Evolutionary conservation across 2,329 filamentous ascomycete species (phyloP), one percentile per base, ranked within the genome.

Genomic region (Acarospora socialis): DNA sequence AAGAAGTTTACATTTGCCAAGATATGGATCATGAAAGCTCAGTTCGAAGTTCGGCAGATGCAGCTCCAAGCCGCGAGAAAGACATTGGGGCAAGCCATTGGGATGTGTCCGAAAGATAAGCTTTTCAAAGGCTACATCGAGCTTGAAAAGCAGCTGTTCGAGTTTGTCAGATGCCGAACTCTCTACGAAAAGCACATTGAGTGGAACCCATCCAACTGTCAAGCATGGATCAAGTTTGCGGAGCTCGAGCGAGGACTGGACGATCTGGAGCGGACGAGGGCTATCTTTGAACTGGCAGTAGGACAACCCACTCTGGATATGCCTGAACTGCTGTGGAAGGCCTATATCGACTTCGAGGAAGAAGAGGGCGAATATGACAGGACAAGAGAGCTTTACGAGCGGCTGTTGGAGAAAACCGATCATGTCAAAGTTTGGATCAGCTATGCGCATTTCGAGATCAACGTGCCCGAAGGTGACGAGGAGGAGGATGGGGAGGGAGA

Each of bases 401-500:
- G 87, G 5, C 68, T 98, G 8, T 68, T 98, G 25, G 67, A 82
- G 48, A 94, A 92, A 73, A 93, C 90, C n/a, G 78, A 90, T 49
- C 90, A 98, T 51, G 84, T 94, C 65, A 98, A 95, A 65, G 90
- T 98, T 38, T 98, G 90, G 90, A 92, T 90, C 56, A 87, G 81
- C 54, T 98, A 87, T 59, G 90, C 90, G n/a, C 81, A 92, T 54
- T 95, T 98, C 50, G 90, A 98, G 57, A 82, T 95, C 61, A 87
- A 90, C 53, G 76, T 93, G 0, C 83, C 84, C 26, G 84, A 92
- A 35, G 70, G 64, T 8, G 65, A 70, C 13, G 72, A 73, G 32
- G 71, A 78, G 24, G 75, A 66, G 7, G 60, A 57, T 3, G 59
- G 62, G 7, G 63, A 68, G 14, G 67, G 67, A 7, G 65, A 65